Percentiles rank a stretch among this genome's conserved stretches.
Conservation (phyloP, 2,329 filamentous ascomycete species). For the Fusarium bactridioides region DNA sequence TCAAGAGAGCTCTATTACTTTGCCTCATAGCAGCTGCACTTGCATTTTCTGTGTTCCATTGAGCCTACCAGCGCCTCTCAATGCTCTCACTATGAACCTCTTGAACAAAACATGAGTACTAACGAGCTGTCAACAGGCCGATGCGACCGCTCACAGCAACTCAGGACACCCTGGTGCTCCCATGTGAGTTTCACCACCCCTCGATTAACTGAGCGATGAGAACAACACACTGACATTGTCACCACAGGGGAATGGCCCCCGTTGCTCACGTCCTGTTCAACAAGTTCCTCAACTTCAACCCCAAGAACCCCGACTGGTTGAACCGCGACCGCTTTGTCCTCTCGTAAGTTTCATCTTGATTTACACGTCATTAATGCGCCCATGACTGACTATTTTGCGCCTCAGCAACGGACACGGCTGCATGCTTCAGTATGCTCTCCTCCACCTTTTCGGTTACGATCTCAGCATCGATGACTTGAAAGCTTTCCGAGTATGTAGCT, state of each 20-base stretch:
- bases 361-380: background rate
- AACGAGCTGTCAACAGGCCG: conserved; percentile 69
- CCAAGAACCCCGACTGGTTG: conserved; percentile 96
- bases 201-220: conserved; percentile 10
- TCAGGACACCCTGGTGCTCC: conserved; percentile 98
- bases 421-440: conserved; percentile 98
- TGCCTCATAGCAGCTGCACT: background rate
- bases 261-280: conserved; percentile 97
- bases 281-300: conserved; percentile 99
- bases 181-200: conserved; percentile 67
- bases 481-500: conserved; percentile 85
- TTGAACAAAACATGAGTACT: conserved; percentile 29
- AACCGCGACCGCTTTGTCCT: conserved; percentile 99
- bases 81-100: background rate
- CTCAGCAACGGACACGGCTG: conserved; percentile 95
- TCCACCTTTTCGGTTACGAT: conserved; percentile 94
- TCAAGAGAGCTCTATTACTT: background rate
- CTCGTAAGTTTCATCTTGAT: conserved; percentile 73
- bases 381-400: conserved; percentile 22
- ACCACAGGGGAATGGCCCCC: conserved; percentile 80
- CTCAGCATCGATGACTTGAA: conserved; percentile 92
- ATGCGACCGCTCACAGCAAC: conserved; percentile 96
- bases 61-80: background rate
- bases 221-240: conserved; percentile 44
- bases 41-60: background rate